A percentile compares a stretch with the other conserved stretches of the same genome.
These are phyloP conservation scores for Mucor velutinosus DNA, from an alignment of 371 early-diverging fungal genomes.

Conservation along the genomic window DNA sequence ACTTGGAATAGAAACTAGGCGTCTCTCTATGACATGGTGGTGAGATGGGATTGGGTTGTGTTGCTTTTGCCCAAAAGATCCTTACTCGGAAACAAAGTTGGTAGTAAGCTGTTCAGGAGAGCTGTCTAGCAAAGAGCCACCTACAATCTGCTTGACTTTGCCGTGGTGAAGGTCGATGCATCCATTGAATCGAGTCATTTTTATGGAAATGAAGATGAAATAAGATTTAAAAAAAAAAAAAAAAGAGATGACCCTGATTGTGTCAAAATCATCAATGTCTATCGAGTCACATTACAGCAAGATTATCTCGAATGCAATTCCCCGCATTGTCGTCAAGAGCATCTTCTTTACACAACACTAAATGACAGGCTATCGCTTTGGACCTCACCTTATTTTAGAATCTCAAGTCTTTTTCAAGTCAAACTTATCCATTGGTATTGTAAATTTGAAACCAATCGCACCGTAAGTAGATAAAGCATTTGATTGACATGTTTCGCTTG, in stretches of 20 bases:
- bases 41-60: not conserved
- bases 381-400: slow-evolving; percentile 64
- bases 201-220: not conserved
- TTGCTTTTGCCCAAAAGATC: not conserved
- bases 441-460: slow-evolving; percentile 88
- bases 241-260: not conserved
- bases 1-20: slow-evolving; percentile 76
- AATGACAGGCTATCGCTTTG: slow-evolving; percentile 50
- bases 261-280: not conserved
- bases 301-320: not conserved
- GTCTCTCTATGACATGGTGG: slow-evolving; percentile 57
- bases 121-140: slow-evolving; percentile 82
- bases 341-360: not conserved
- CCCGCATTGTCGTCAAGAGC: not conserved
- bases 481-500: no score
- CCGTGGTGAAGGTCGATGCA: slow-evolving; percentile 97
- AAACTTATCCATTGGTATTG: slow-evolving; percentile 72
- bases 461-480: slow-evolving; percentile 46
- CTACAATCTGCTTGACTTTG: slow-evolving; percentile 97
- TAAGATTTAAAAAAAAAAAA: not conserved
- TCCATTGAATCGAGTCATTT: slow-evolving; percentile 81
- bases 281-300: not conserved
- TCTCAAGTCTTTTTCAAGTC: slow-evolving; percentile 77
- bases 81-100: slow-evolving; percentile 89
- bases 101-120: slow-evolving; percentile 71